Conservation (phyloP, 176 grass and related monocot genomes). For the Rhynchospora pubera region DNA sequence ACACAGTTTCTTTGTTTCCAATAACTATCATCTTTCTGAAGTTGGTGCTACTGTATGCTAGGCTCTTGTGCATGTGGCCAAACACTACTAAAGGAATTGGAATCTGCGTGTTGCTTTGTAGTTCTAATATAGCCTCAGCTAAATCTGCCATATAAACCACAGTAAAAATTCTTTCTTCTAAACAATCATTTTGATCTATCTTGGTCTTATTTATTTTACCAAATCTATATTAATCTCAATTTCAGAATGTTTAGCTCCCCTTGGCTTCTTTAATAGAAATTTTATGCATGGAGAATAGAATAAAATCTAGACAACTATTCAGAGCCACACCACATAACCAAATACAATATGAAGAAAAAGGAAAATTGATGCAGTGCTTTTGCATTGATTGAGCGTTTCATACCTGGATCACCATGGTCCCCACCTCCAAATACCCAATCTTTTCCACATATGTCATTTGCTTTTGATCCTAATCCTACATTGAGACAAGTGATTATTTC, state of each 20-base stretch:
- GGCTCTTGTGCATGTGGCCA: slow-evolving; percentile 86
- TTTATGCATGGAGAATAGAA: neutral
- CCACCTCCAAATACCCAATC: slow-evolving; percentile 70
- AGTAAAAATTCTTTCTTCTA: neutral
- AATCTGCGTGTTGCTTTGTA: slow-evolving; percentile 49
- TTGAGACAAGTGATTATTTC: neutral
- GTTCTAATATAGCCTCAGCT: slow-evolving; percentile 53
- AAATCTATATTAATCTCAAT: neutral
- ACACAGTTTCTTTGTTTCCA: slow-evolving; percentile 42
- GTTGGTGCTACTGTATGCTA: slow-evolving; percentile 51
- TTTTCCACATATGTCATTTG: slow-evolving; percentile 71
- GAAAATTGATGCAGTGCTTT: neutral
- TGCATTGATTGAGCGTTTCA: neutral
- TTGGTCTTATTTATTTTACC: neutral
- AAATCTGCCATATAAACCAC: slow-evolving; percentile 40
- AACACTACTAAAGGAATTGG: slow-evolving; percentile 76
- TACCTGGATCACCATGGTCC: slow-evolving; percentile 92
- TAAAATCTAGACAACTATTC: neutral
- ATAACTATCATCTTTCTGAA: slow-evolving; percentile 68
- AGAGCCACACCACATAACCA: neutral
- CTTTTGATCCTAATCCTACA: slow-evolving; percentile 68
- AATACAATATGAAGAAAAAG: neutral
- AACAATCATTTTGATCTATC: neutral
- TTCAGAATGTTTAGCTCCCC: neutral
- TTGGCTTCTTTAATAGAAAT: neutral